A percentile compares a stretch with the other conserved stretches of the same genome.
Evolutionary conservation across 805 yeast species (phyloP).

Genomic region (Priceomyces castillae): DNA sequence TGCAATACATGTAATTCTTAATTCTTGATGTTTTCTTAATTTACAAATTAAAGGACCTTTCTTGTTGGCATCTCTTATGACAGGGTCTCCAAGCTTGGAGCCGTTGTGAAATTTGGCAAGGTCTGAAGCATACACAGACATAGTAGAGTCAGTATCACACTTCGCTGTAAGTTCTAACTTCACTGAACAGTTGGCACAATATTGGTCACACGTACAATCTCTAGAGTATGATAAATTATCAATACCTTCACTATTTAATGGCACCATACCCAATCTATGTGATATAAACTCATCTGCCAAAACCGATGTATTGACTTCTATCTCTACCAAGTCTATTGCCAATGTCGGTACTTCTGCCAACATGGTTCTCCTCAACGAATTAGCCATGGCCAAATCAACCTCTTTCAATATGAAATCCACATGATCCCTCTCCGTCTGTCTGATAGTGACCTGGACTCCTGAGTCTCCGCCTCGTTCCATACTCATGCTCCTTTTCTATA

Average conservation of each 20-base stretch:
- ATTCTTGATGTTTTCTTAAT: conserved; percentile 87
- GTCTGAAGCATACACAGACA: conserved; percentile 88
- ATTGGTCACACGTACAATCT: conserved; percentile 97
- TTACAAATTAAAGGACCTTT: conserved; percentile 91
- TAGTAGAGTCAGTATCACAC: conserved; percentile 83
- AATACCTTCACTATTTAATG: conserved; percentile 79
- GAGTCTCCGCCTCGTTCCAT: conserved; percentile 25
- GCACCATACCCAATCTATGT: conserved; percentile 90
- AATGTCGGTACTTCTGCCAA: conserved; percentile 95
- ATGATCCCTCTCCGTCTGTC: conserved; percentile 79
- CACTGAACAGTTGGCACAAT: conserved; percentile 93
- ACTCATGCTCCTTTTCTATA: conserved; percentile 15
- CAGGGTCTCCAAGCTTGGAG: conserved; percentile 71
- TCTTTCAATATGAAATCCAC: conserved; percentile 88
- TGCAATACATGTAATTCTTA: conserved; percentile 87
- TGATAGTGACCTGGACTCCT: conserved; percentile 83
- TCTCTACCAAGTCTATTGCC: conserved; percentile 94
- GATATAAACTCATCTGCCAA: conserved; percentile 95
- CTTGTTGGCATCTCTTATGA: conserved; percentile 69
- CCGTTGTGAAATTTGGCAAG: conserved; percentile 46
- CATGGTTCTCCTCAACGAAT: conserved; percentile 88
- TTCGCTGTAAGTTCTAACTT: conserved; percentile 81
- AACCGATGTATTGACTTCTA: conserved; percentile 89
- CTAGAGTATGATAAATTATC: conserved; percentile 83
- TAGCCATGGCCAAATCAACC: conserved; percentile 87